Evolutionary conservation across 202 grass and related monocot species (phyloP).

Genomic region (Thinopyrum obtusiflorum): DNA sequence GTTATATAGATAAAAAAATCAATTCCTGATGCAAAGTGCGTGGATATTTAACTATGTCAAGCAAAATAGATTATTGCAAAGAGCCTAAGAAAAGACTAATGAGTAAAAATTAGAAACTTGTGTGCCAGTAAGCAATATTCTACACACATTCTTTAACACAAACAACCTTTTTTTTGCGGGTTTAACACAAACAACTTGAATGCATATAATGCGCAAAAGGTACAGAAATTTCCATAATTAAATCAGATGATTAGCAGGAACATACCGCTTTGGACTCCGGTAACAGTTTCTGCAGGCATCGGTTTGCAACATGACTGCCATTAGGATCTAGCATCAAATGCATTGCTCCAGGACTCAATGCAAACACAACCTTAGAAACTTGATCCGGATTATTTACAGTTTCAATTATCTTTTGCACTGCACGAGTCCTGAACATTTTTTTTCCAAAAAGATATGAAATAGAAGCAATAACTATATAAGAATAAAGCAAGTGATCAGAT

Average conservation of each 20-base stretch:
- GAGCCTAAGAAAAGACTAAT: background rate
- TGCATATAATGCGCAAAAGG: background rate
- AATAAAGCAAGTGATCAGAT: conserved; percentile 22
- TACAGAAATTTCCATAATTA: conserved; percentile 3
- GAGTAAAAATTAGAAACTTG: background rate
- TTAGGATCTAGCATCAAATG: conserved; percentile 69
- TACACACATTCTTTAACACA: background rate
- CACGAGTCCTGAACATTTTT: conserved; percentile 62
- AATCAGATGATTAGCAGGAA: conserved; percentile 6
- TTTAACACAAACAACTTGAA: conserved; percentile 8
- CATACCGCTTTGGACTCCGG: conserved; percentile 58
- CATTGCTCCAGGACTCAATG: conserved; percentile 49
- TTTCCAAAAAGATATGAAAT: conserved; percentile 13
- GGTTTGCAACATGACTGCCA: conserved; percentile 64
- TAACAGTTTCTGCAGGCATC: conserved; percentile 62
- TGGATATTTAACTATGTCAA: conserved; percentile 9
- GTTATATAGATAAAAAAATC: background rate
- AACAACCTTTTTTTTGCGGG: background rate
- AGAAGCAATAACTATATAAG: conserved; percentile 16
- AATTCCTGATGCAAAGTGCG: background rate
- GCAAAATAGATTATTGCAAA: conserved; percentile 24
- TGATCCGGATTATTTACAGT: conserved; percentile 43
- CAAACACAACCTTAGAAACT: conserved; percentile 47
- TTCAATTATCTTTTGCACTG: conserved; percentile 86
- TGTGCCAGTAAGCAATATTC: background rate